Evolutionary conservation across 208 protist genomes (phyloP).

Genomic region (Trypanosoma vivax): DNA sequence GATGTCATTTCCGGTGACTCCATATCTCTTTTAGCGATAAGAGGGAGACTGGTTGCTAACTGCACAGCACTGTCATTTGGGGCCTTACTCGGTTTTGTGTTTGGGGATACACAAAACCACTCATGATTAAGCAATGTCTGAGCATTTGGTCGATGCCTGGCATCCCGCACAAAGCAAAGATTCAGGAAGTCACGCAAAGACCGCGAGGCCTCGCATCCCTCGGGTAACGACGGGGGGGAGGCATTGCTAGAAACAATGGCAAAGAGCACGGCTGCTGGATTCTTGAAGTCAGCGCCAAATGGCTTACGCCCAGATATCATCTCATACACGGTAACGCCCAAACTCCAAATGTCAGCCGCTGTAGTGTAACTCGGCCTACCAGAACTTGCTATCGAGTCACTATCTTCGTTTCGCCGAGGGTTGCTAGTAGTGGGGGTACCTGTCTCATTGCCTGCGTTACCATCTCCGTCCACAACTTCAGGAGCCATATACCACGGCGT

Average conservation of each 20-base stretch:
- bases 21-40: too few species aligned
- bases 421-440: not conserved
- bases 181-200: conserved; percentile 57
- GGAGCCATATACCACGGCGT: conserved; percentile 92
- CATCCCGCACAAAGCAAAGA: conserved; percentile 73
- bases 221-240: conserved; percentile 46
- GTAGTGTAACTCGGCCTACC: conserved; percentile 52
- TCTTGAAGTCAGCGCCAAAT: conserved; percentile 51
- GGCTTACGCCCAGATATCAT: conserved; percentile 74
- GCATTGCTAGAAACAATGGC: conserved; percentile 43
- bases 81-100: not conserved
- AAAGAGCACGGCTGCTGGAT: conserved; percentile 66
- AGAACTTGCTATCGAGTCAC: conserved; percentile 1
- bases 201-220: conserved; percentile 27
- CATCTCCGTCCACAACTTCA: conserved; percentile 66
- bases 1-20: too few species aligned
- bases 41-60: not conserved
- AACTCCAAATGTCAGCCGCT: conserved; percentile 78
- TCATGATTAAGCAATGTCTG: conserved; percentile 55
- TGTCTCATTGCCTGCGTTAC: not conserved
- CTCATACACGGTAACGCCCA: conserved; percentile 81
- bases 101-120: conserved; percentile 33
- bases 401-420: not conserved
- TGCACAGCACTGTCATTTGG: not conserved
- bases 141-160: conserved; percentile 47